These are phyloP conservation scores for Emergomyces pasteurianus DNA, from an alignment of 2,329 filamentous ascomycete species.

Conservation along the genomic window DNA sequence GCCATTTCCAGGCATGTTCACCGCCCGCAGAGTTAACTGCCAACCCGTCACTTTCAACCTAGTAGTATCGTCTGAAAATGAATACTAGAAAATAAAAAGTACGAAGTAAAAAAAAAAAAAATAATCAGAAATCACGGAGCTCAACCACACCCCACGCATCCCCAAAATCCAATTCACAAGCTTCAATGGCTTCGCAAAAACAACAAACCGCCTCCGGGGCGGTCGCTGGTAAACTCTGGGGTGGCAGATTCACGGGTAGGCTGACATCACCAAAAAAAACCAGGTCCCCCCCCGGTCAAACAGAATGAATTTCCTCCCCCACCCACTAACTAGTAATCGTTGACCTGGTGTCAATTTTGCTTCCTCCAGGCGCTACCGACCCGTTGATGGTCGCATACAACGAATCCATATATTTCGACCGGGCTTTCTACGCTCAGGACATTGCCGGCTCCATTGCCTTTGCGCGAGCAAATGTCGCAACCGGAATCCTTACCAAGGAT, in stretches of 20 bases:
- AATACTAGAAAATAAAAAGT: no score
- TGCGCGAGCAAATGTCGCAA: conserved; percentile 60
- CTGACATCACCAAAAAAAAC: not conserved
- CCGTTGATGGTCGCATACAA: conserved; percentile 74
- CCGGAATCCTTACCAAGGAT: conserved; percentile 54
- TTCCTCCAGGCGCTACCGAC: conserved; percentile 53
- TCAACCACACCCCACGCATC: not conserved
- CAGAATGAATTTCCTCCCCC: conserved; percentile 2
- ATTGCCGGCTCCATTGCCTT: conserved; percentile 66
- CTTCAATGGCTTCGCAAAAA: conserved; percentile 1
- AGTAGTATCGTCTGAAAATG: no score
- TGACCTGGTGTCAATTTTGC: not conserved
- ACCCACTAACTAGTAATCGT: no score
- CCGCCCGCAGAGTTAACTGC: no score
- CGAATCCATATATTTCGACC: conserved; percentile 63
- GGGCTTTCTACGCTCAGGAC: conserved; percentile 61
- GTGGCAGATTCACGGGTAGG: conserved; percentile 43
- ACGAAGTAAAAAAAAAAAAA: not conserved
- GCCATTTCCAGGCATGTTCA: no score
- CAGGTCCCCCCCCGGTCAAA: conserved; percentile 1
- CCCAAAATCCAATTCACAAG: not conserved
- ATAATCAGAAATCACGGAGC: not conserved
- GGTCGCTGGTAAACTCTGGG: conserved; percentile 14
- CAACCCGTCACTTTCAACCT: no score
- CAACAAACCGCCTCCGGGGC: conserved; percentile 4